These are phyloP conservation scores for Amanita polypyramis DNA, from an alignment of 768 basidiomycete genomes.

Conservation along the genomic window DNA sequence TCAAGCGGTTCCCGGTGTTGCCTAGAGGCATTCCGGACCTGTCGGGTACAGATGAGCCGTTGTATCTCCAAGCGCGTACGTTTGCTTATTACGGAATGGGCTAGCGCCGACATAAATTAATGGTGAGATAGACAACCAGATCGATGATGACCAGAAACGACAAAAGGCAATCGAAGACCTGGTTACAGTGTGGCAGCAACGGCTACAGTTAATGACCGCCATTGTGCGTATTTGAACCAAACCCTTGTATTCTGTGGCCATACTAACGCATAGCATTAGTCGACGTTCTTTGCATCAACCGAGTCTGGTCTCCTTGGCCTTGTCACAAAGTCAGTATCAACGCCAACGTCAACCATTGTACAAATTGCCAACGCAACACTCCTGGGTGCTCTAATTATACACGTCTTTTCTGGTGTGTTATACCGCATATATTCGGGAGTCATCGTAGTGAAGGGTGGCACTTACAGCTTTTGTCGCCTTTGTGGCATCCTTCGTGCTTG, in stretches of 20 bases:
- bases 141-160: constrained; percentile 2
- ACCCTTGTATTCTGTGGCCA: neutral
- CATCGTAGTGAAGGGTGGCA: neutral
- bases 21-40: neutral
- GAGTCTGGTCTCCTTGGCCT: constrained; percentile 2
- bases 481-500: constrained; percentile 1
- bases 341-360: neutral
- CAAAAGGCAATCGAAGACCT: constrained; percentile 1
- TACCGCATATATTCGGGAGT: neutral
- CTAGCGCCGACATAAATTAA: neutral
- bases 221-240: neutral
- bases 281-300: constrained; percentile 3
- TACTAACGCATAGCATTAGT: neutral
- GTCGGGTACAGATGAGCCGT: neutral
- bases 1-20: neutral
- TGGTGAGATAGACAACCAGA: neutral
- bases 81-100: neutral
- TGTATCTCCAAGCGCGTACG: neutral
- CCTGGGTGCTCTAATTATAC: constrained; percentile 3
- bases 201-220: constrained; percentile 1
- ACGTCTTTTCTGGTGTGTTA: constrained; percentile 1
- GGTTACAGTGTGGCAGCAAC: constrained; percentile 1
- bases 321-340: neutral
- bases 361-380: constrained; percentile 2
- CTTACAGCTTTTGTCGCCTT: neutral